phyloP scores from a whole-genome alignment of 805 yeast species.

The Yarrowia osloensis region DNA sequence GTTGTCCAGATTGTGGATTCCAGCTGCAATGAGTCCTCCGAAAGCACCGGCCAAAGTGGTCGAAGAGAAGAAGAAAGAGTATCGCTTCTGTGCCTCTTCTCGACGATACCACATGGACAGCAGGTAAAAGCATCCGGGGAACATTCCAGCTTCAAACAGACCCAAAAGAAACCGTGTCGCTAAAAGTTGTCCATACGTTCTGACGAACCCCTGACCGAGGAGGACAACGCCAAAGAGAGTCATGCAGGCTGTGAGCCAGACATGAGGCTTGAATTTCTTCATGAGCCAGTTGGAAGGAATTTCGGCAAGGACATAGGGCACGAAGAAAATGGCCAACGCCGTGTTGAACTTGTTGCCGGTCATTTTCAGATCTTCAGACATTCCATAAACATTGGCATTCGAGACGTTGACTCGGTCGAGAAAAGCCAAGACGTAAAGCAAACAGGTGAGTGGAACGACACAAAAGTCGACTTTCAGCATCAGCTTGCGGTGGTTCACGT shows the following conservation, averaged over 20 bases:
- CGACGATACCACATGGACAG: slow-evolving; percentile 66
- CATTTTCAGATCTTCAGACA: slow-evolving; percentile 56
- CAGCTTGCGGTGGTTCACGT: slow-evolving; percentile 56
- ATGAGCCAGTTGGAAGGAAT: slow-evolving; percentile 67
- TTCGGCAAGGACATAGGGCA: slow-evolving; percentile 66
- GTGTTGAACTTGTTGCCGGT: slow-evolving; percentile 61
- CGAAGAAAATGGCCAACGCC: slow-evolving; percentile 69
- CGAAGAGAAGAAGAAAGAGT: slow-evolving; percentile 67
- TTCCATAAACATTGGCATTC: slow-evolving; percentile 74
- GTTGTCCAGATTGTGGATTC: slow-evolving; percentile 56
- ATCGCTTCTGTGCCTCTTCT: slow-evolving; percentile 66
- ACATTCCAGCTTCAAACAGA: slow-evolving; percentile 67
- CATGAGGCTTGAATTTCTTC: slow-evolving; percentile 61
- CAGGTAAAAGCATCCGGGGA: slow-evolving; percentile 74
- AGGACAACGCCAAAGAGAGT: slow-evolving; percentile 62
- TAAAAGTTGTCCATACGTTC: slow-evolving; percentile 58
- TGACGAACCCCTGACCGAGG: slow-evolving; percentile 65
- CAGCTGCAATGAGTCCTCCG: slow-evolving; percentile 68
- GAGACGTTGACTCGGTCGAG: slow-evolving; percentile 81
- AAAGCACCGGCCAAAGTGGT: slow-evolving; percentile 76
- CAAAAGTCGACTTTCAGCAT: slow-evolving; percentile 68
- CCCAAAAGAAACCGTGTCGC: slow-evolving; percentile 69
- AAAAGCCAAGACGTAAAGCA: slow-evolving; percentile 73
- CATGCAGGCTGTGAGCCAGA: slow-evolving; percentile 62
- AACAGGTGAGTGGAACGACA: slow-evolving; percentile 71